Conservation (phyloP, 2,329 filamentous ascomycete species). For the Neofusicoccum sp. region DNA sequence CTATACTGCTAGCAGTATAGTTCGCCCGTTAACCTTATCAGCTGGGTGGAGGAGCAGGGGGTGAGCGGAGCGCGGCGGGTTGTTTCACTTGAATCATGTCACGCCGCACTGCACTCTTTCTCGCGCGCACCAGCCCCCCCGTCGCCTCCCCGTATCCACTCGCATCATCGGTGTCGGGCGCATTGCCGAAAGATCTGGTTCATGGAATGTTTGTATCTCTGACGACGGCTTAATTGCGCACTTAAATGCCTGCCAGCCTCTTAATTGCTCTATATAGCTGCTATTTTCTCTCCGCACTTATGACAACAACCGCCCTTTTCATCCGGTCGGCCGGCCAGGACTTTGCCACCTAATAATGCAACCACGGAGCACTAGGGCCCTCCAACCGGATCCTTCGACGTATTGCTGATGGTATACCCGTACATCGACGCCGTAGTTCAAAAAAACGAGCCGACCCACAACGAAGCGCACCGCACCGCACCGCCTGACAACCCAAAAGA, state of each 20-base stretch:
- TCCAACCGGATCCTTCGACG: neutral
- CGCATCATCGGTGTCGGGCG: constrained; percentile 2
- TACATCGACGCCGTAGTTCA: no score
- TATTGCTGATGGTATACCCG: neutral
- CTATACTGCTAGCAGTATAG: constrained; percentile 6
- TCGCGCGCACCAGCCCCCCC: neutral
- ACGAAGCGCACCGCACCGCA: no score
- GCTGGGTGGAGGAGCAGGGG: constrained; percentile 14
- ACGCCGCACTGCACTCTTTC: neutral
- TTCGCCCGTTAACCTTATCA: constrained; percentile 14
- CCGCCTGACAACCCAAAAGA: no score
- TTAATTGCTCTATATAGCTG: constrained; percentile 9
- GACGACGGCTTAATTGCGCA: neutral
- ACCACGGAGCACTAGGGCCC: neutral
- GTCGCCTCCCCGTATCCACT: neutral
- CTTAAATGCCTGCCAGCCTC: neutral
- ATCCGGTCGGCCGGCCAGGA: neutral
- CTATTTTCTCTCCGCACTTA: neutral
- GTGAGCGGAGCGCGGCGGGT: constrained; percentile 3
- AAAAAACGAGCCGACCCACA: no score
- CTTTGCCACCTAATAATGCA: constrained; percentile 4
- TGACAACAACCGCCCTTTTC: neutral
- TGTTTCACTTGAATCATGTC: constrained; percentile 16
- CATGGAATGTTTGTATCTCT: neutral
- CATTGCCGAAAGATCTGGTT: neutral